Evolutionary conservation across 352 stramenopile genomes (phyloP).

Genomic region (Pythium pyrilobum): DNA sequence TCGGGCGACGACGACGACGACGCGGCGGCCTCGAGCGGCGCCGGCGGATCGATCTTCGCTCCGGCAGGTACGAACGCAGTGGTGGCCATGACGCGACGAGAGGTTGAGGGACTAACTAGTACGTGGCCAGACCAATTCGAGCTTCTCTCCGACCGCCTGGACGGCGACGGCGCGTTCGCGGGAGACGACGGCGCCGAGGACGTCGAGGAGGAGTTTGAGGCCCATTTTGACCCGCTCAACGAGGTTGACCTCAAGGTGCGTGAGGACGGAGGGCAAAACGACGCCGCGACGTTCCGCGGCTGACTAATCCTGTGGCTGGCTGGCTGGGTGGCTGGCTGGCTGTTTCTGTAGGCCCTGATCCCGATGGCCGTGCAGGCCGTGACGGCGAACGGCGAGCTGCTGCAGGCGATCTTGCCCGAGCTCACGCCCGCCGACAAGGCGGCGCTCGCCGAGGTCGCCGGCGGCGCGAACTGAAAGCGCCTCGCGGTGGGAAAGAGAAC

Average conservation of each 20-base stretch:
- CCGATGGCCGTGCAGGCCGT: conserved; percentile 51
- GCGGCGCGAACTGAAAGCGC: conserved; percentile 1
- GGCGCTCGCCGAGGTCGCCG: conserved; percentile 41
- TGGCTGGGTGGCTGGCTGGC: not conserved
- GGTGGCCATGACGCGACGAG: not conserved
- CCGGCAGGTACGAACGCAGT: conserved; percentile 40
- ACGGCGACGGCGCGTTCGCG: conserved; percentile 23
- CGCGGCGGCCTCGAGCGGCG: conserved; percentile 7
- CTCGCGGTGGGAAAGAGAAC: not conserved
- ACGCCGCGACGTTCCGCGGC: too few relatives aligned
- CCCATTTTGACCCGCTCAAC: conserved; percentile 75
- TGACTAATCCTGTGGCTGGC: too few relatives aligned
- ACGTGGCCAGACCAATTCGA: conserved; percentile 67
- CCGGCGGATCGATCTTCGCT: conserved; percentile 52
- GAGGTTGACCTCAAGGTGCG: conserved; percentile 73
- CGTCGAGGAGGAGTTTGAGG: conserved; percentile 72
- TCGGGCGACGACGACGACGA: conserved; percentile 54
- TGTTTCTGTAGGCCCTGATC: conserved; percentile 40
- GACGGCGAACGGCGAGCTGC: conserved; percentile 37
- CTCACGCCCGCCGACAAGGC: conserved; percentile 67
- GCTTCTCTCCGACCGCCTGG: conserved; percentile 61
- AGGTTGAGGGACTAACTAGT: not conserved
- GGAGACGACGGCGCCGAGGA: conserved; percentile 43
- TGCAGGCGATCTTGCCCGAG: conserved; percentile 63
- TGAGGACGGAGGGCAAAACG: too few relatives aligned